A percentile compares a stretch with the other conserved stretches of the same genome.
phyloP scores from a whole-genome alignment of 345 rosid species.

The Schrenkiella parvula region DNA sequence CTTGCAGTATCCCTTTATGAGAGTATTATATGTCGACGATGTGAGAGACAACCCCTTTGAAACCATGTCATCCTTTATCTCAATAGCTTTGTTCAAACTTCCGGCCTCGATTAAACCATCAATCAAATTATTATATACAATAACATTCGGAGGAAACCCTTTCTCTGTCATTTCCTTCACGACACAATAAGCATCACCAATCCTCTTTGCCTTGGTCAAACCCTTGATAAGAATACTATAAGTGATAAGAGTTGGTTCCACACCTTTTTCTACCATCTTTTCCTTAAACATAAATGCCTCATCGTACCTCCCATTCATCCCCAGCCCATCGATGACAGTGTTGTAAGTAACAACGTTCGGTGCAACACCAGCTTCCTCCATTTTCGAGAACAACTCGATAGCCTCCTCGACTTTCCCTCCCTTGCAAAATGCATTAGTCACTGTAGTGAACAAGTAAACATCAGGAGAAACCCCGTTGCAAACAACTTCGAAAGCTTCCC shows the following conservation, averaged over 20 bases:
- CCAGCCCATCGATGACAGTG: slow-evolving; percentile 66
- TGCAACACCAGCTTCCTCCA: slow-evolving; percentile 49
- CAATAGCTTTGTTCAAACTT: slow-evolving; percentile 47
- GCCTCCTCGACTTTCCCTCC: slow-evolving; percentile 57
- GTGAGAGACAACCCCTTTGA: slow-evolving; percentile 59
- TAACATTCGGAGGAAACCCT: slow-evolving; percentile 55
- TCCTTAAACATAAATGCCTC: slow-evolving; percentile 57
- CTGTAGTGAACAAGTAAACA: slow-evolving; percentile 64
- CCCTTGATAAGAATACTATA: slow-evolving; percentile 68
- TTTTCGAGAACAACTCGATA: slow-evolving; percentile 41
- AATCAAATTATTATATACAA: slow-evolving; percentile 68
- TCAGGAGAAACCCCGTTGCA: slow-evolving; percentile 49
- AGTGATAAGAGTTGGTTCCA: slow-evolving; percentile 55
- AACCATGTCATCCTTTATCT: slow-evolving; percentile 57
- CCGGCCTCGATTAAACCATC: slow-evolving; percentile 59
- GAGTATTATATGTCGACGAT: slow-evolving; percentile 63
- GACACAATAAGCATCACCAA: slow-evolving; percentile 53
- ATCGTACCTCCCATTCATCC: slow-evolving; percentile 52
- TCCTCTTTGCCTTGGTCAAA: slow-evolving; percentile 53
- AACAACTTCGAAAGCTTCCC: slow-evolving; percentile 47
- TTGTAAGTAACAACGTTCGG: slow-evolving; percentile 73
- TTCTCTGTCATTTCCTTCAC: slow-evolving; percentile 54
- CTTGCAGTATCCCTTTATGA: slow-evolving; percentile 58
- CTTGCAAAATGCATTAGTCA: slow-evolving; percentile 58
- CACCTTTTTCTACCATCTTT: slow-evolving; percentile 48